These are phyloP conservation scores for Aspergillus haitiensis DNA, from an alignment of 495 filamentous ascomycete species.

Conservation along the genomic window DNA sequence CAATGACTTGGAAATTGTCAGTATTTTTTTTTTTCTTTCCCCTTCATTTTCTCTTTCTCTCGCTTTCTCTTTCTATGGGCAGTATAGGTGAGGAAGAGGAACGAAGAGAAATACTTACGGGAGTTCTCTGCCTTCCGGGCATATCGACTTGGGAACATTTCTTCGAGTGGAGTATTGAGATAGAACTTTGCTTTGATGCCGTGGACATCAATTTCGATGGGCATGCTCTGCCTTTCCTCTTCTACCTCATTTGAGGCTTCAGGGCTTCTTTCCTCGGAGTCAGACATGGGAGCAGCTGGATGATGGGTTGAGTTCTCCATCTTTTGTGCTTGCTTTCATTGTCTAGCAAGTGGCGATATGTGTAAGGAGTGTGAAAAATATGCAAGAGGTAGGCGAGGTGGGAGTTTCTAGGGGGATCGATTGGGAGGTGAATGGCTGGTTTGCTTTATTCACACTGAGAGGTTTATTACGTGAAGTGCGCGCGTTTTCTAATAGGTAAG, in stretches of 20 bases:
- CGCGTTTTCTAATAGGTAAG: no score
- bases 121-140: conserved; percentile 25
- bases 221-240: neutral
- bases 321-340: neutral
- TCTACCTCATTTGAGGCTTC: conserved; percentile 1
- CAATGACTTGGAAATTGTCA: conserved; percentile 17
- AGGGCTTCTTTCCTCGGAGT: neutral
- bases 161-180: conserved; percentile 24
- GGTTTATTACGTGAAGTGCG: no score
- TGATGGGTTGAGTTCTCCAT: neutral
- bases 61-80: neutral
- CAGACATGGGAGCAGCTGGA: neutral
- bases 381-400: neutral
- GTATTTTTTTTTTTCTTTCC: neutral
- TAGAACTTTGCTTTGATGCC: conserved; percentile 28
- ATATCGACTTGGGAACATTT: conserved; percentile 28
- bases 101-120: conserved; percentile 18
- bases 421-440: no score
- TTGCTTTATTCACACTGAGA: no score
- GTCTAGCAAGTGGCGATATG: neutral
- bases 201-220: conserved; percentile 25
- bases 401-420: no score
- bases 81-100: neutral
- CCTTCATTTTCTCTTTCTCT: neutral
- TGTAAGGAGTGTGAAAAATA: neutral